These are phyloP conservation scores for Aspergillus arachidicola DNA, from an alignment of 2,329 filamentous ascomycete genomes.

Conservation along the genomic window DNA sequence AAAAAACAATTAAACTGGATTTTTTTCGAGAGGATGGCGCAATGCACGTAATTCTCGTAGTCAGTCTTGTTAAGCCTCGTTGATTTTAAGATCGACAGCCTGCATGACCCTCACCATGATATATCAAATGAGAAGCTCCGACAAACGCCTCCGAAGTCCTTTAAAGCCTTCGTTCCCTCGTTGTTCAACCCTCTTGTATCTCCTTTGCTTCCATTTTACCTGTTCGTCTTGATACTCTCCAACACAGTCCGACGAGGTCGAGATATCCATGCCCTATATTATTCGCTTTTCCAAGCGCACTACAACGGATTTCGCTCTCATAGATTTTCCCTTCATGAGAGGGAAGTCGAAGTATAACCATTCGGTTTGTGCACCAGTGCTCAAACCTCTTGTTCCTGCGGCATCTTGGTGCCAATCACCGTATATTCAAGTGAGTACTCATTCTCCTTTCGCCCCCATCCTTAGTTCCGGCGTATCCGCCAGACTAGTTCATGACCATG, in stretches of 20 bases:
- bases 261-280: conserved; percentile 6
- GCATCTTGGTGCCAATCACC: neutral
- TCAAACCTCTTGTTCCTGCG: conserved; percentile 11
- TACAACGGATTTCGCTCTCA: neutral
- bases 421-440: conserved; percentile 8
- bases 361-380: conserved; percentile 3
- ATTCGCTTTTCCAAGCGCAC: neutral
- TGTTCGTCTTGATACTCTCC: conserved; percentile 3
- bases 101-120: conserved; percentile 48
- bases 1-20: neutral
- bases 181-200: conserved; percentile 17
- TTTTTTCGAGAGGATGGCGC: conserved; percentile 16
- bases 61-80: conserved; percentile 38
- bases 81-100: conserved; percentile 45
- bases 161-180: conserved; percentile 39
- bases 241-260: neutral
- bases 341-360: neutral
- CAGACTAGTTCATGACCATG: neutral
- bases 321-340: conserved; percentile 1
- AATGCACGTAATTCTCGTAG: conserved; percentile 29
- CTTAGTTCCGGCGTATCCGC: conserved; percentile 1
- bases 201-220: conserved; percentile 11
- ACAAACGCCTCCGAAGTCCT: conserved; percentile 34
- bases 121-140: conserved; percentile 50
- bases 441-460: neutral